Conservation (phyloP, 106 monocot species). For the Ottelia alismoides region DNA sequence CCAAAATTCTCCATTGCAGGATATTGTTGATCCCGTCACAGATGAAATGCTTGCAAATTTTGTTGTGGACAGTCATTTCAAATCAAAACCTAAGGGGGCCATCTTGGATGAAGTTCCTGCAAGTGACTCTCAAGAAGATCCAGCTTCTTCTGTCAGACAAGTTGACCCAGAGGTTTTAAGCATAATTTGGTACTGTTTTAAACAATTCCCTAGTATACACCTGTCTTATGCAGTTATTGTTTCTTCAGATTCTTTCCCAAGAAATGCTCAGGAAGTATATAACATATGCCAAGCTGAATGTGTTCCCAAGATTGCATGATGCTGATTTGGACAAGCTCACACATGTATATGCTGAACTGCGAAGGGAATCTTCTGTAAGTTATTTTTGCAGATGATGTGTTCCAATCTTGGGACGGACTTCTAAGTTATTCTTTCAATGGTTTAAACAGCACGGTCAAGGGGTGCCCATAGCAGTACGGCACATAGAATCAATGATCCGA, state of each 20-base stretch:
- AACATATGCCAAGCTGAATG: constrained; percentile 84
- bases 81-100: constrained; percentile 84
- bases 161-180: constrained; percentile 83
- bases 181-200: no score
- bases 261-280: constrained; percentile 98
- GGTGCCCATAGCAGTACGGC: constrained; percentile 92
- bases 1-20: constrained; percentile 41
- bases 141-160: constrained; percentile 14
- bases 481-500: constrained; percentile 94
- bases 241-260: constrained; percentile 82
- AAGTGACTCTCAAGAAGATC: constrained; percentile 29
- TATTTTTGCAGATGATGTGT: no score
- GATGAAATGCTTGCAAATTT: constrained; percentile 99
- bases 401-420: no score
- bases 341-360: constrained; percentile 86
- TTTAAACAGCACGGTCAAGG: constrained; percentile 97
- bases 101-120: constrained; percentile 56
- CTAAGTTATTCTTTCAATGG: no score
- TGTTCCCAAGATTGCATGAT: constrained; percentile 83
- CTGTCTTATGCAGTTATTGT: constrained; percentile 10
- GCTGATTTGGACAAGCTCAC: constrained; percentile 87
- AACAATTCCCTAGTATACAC: no score
- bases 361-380: constrained; percentile 81
- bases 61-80: constrained; percentile 94
- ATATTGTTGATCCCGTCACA: constrained; percentile 88